Evolutionary conservation across 768 basidiomycete species (phyloP).

Genomic region (Russula virescens): DNA sequence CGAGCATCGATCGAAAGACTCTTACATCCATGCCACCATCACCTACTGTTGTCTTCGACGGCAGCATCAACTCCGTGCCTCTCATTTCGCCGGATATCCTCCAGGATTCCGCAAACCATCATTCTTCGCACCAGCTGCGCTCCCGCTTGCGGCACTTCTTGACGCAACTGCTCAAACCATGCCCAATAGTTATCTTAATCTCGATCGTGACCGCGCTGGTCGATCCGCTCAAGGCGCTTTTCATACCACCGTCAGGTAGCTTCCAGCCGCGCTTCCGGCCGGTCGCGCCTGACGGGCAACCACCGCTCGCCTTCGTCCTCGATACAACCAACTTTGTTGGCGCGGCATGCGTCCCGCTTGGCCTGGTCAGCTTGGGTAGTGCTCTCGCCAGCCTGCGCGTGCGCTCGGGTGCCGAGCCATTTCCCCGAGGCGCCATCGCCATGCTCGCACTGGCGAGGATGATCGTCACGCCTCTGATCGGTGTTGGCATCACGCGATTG

Average conservation of each 20-base stretch:
- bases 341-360: conserved; percentile 56
- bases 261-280: conserved; percentile 34
- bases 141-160: neutral
- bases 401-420: conserved; percentile 37
- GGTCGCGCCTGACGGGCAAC: conserved; percentile 56
- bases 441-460: conserved; percentile 50
- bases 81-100: no score
- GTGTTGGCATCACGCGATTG: conserved; percentile 47
- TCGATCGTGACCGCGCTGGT: conserved; percentile 53
- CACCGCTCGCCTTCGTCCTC: conserved; percentile 57
- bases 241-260: conserved; percentile 42
- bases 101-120: neutral
- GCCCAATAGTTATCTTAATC: conserved; percentile 48
- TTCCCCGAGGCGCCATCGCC: conserved; percentile 49
- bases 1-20: neutral
- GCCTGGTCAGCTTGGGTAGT: conserved; percentile 56
- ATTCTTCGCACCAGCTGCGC: neutral
- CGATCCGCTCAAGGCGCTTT: conserved; percentile 54
- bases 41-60: conserved; percentile 7
- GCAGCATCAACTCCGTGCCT: neutral
- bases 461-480: conserved; percentile 53
- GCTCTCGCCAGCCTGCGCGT: conserved; percentile 54
- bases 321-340: conserved; percentile 57
- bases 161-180: conserved; percentile 36
- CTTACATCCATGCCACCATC: neutral